Evolutionary conservation across 2,329 filamentous ascomycete genomes (phyloP), one percentile per base, ranked within the genome.

Genomic region (Neofusicoccum sp.): DNA sequence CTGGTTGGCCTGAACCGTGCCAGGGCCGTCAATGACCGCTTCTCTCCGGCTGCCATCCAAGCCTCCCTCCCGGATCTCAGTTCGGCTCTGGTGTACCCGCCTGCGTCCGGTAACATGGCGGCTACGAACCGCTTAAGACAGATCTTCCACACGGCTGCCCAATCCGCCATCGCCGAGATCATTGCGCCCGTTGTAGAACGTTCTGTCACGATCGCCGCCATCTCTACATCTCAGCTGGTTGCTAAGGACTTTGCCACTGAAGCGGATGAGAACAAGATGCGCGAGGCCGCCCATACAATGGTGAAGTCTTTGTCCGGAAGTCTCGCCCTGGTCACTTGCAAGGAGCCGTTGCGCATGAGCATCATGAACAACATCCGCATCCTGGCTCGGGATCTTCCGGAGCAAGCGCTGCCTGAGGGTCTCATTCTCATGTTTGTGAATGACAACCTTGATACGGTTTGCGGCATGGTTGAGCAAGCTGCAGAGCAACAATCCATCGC

Each of bases 361-460:
- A 96, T 99, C 75, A 96, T 90, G 58, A 99, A 98, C 76, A 96
- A 98, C 71, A 92, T 99, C 74, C 89, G 95, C n/a, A 83, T 96
- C 38, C 87, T 91, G 58, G 89, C 91, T 58, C 80, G 83, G 61
- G 83, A 84, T 54, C 78, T 85, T 41, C 82, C 82, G 2, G 83
- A 86, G 58, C 85, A 88, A 67, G 90, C 90, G 14, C 83, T 99
- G 63, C 91, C 95, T 0, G 95, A 99, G 76, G 95, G 95, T 6
- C 90, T 95, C 33, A 95, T 99, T 63, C 85, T 98, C 61, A 97
- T 99, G 91, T 98, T 96, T 75, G 93, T 99, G 63, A 99, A 98
- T 73, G 93, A 96, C 65, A 99, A 99, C 72, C 83, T 99, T 31
- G 95, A 99, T 67, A 84, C 92, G 41, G 93, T 96, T 48, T 98